phyloP scores from a whole-genome alignment of 2,329 filamentous ascomycete species.

The Claviceps sp. region DNA sequence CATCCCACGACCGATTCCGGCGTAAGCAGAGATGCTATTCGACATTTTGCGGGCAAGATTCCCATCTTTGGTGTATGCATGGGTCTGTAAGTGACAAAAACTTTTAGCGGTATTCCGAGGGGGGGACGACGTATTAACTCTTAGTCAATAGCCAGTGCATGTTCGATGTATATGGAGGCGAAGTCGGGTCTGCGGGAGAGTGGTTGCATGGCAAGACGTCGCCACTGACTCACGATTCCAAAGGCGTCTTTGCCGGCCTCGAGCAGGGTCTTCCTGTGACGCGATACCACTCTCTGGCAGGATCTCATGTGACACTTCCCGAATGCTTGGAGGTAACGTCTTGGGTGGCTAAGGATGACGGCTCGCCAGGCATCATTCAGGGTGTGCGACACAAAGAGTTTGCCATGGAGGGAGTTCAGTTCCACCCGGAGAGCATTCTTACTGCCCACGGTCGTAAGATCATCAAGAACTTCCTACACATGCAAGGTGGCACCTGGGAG shows the following conservation, averaged over 20 bases:
- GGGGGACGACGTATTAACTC: background rate
- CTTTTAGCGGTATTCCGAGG: background rate
- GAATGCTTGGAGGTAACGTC: conserved; percentile 79
- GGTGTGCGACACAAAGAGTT: conserved; percentile 88
- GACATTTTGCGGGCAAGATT: conserved; percentile 85
- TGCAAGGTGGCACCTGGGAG: conserved; percentile 84
- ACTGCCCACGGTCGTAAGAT: conserved; percentile 79
- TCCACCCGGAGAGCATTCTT: conserved; percentile 93
- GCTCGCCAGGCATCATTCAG: conserved; percentile 81
- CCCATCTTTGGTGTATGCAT: conserved; percentile 97
- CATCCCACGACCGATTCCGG: conserved; percentile 87
- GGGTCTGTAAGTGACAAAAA: conserved; percentile 57
- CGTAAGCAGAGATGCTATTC: conserved; percentile 82
- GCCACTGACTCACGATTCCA: conserved; percentile 72
- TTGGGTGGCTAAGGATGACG: conserved; percentile 68
- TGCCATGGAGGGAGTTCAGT: conserved; percentile 90
- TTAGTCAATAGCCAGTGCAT: conserved; percentile 64
- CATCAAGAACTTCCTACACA: conserved; percentile 80
- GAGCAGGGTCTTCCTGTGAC: conserved; percentile 75
- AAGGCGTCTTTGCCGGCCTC: conserved; percentile 81
- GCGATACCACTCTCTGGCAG: conserved; percentile 89
- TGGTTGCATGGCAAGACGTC: conserved; percentile 97
- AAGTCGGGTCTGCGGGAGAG: conserved; percentile 85
- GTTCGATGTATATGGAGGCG: conserved; percentile 82
- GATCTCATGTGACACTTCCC: conserved; percentile 77